Conservation (phyloP, 306 rosid species). For the Prunus mume region DNA sequence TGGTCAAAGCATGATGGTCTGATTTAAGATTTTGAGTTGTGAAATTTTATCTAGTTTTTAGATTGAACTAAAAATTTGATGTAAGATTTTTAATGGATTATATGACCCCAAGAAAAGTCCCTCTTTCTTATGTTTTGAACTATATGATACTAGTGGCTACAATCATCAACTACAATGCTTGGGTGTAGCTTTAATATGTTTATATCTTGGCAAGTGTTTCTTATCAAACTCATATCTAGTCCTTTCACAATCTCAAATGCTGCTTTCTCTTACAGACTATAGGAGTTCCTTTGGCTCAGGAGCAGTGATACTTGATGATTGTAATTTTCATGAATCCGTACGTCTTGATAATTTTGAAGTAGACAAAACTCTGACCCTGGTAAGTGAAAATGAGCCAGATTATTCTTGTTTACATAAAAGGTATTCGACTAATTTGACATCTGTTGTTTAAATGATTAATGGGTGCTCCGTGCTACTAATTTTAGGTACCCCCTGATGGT, state of each 20-base stretch:
- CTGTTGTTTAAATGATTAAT: constrained; percentile 17
- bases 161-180: constrained; percentile 10
- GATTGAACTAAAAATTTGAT: constrained; percentile 2
- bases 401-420: not conserved
- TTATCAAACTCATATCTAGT: constrained; percentile 14
- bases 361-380: constrained; percentile 71
- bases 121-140: constrained; percentile 6
- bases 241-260: constrained; percentile 19
- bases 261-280: constrained; percentile 50
- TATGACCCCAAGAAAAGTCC: not conserved
- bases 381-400: constrained; percentile 31
- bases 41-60: constrained; percentile 13
- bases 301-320: constrained; percentile 75
- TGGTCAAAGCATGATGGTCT: not conserved
- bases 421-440: constrained; percentile 6
- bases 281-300: constrained; percentile 67
- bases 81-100: constrained; percentile 8
- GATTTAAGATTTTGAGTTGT: constrained; percentile 11
- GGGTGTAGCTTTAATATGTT: not conserved
- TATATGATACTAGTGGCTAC: constrained; percentile 13
- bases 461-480: constrained; percentile 22
- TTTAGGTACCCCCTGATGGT: constrained; percentile 75
- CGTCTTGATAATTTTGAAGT: constrained; percentile 72
- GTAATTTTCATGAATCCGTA: constrained; percentile 91
- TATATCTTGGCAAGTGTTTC: constrained; percentile 18